Conservation (phyloP, 805 yeast genomes). For the Cyberlindnera samutprakarnensis region DNA sequence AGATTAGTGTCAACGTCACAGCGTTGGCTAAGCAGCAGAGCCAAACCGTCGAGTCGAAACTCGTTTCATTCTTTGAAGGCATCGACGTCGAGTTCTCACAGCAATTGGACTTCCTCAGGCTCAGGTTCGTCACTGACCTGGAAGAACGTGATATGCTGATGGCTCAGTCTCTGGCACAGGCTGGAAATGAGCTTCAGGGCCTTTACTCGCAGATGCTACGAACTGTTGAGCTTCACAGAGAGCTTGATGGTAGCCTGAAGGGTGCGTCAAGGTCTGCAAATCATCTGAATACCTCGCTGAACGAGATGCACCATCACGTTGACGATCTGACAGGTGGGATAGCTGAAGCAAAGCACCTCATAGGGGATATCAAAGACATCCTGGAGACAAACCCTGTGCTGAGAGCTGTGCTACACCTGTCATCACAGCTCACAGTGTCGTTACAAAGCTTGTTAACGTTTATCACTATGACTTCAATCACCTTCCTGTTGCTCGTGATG, state of each 20-base stretch:
- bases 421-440: slow-evolving; percentile 2
- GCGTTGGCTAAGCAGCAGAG: slow-evolving; percentile 8
- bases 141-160: slow-evolving; percentile 8
- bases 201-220: slow-evolving; percentile 1
- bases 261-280: slow-evolving; percentile 1
- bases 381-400: slow-evolving; percentile 11
- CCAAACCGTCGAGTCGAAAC: slow-evolving; percentile 6
- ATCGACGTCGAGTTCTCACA: slow-evolving; percentile 5
- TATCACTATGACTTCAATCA: slow-evolving; percentile 1
- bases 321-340: slow-evolving; percentile 4
- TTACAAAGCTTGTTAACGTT: slow-evolving; percentile 4
- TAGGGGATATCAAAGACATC: slow-evolving; percentile 5
- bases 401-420: slow-evolving; percentile 5
- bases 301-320: slow-evolving; percentile 5
- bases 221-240: slow-evolving; percentile 1
- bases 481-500: slow-evolving; percentile 4
- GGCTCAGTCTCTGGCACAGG: slow-evolving; percentile 2
- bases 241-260: slow-evolving; percentile 3
- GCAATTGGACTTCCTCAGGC: slow-evolving; percentile 7
- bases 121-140: slow-evolving; percentile 10
- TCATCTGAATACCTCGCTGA: slow-evolving; percentile 4
- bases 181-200: not conserved
- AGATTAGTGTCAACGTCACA: slow-evolving; percentile 11
- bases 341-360: slow-evolving; percentile 4
- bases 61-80: slow-evolving; percentile 8